Evolutionary conservation across 805 yeast species (phyloP).

Genomic region (Pichia manshurica): DNA sequence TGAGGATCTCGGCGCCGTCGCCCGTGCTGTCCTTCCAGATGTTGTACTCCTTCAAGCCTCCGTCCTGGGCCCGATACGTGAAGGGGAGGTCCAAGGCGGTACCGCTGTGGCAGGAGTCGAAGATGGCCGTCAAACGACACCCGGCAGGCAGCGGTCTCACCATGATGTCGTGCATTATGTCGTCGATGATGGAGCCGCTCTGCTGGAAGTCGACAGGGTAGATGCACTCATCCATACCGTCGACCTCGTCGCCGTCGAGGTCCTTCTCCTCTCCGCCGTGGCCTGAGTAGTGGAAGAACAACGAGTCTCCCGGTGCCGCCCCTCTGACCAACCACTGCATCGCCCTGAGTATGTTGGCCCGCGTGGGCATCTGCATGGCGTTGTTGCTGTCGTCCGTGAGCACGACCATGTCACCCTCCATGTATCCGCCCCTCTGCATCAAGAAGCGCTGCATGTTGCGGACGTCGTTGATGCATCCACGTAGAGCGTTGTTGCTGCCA

Average conservation of each 20-base stretch:
- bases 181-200: constrained; percentile 68
- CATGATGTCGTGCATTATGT: constrained; percentile 63
- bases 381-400: constrained; percentile 52
- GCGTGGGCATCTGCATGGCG: constrained; percentile 50
- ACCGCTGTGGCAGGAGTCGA: constrained; percentile 86
- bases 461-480: constrained; percentile 81
- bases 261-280: constrained; percentile 78
- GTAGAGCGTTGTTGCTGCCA: constrained; percentile 39
- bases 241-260: constrained; percentile 34
- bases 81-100: constrained; percentile 77
- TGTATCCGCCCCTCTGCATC: constrained; percentile 40
- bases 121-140: constrained; percentile 69
- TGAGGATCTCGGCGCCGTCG: constrained; percentile 54
- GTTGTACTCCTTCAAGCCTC: constrained; percentile 76
- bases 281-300: constrained; percentile 81
- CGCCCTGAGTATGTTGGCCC: constrained; percentile 65
- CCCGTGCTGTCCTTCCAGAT: constrained; percentile 68
- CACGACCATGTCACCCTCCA: constrained; percentile 50
- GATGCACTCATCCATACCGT: constrained; percentile 34
- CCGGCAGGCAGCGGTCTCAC: constrained; percentile 68
- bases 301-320: constrained; percentile 71
- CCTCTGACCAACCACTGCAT: constrained; percentile 76
- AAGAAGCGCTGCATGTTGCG: constrained; percentile 40
- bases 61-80: constrained; percentile 68
- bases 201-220: constrained; percentile 45